Percentiles rank a stretch among this genome's conserved stretches.
Evolutionary conservation across 2,329 filamentous ascomycete species (phyloP).

Genomic region (Ceratocystis papillata): DNA sequence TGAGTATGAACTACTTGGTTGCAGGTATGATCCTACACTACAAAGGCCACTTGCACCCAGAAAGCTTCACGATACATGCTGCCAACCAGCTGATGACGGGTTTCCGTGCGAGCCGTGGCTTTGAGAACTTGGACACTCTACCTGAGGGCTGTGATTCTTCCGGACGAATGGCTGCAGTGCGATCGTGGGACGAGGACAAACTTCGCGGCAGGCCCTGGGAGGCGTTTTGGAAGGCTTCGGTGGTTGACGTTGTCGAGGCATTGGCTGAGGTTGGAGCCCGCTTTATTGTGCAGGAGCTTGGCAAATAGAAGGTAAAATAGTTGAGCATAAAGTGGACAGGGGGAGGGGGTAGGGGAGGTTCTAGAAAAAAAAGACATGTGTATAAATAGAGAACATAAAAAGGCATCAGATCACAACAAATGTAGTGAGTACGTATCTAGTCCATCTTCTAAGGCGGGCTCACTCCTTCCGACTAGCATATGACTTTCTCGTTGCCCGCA

Average conservation of each 20-base stretch:
- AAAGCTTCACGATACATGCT: slow-evolving; percentile 26
- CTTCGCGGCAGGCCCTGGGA: slow-evolving; percentile 34
- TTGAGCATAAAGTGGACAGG: not conserved
- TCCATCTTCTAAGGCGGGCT: not conserved
- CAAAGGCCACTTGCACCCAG: slow-evolving; percentile 35
- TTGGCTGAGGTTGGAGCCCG: slow-evolving; percentile 39
- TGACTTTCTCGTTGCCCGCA: not conserved
- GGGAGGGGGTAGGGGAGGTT: not conserved
- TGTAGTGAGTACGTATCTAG: not conserved
- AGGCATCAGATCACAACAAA: not conserved
- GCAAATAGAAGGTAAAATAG: slow-evolving; percentile 9
- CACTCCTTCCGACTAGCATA: not conserved
- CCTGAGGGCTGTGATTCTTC: not conserved
- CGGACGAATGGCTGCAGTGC: no score
- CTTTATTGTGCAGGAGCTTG: slow-evolving; percentile 37
- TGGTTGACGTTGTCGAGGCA: slow-evolving; percentile 39
- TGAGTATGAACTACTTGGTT: slow-evolving; percentile 37
- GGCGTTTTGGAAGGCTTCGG: slow-evolving; percentile 41
- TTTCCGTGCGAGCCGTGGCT: slow-evolving; percentile 31
- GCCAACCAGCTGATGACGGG: slow-evolving; percentile 41
- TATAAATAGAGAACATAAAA: not conserved
- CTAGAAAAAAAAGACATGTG: not conserved
- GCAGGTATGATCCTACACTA: slow-evolving; percentile 26
- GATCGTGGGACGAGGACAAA: slow-evolving; percentile 28
- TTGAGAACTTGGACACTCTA: slow-evolving; percentile 15